phyloP scores from a whole-genome alignment of 2,329 filamentous ascomycete genomes.

The Fusarium nurragi region DNA sequence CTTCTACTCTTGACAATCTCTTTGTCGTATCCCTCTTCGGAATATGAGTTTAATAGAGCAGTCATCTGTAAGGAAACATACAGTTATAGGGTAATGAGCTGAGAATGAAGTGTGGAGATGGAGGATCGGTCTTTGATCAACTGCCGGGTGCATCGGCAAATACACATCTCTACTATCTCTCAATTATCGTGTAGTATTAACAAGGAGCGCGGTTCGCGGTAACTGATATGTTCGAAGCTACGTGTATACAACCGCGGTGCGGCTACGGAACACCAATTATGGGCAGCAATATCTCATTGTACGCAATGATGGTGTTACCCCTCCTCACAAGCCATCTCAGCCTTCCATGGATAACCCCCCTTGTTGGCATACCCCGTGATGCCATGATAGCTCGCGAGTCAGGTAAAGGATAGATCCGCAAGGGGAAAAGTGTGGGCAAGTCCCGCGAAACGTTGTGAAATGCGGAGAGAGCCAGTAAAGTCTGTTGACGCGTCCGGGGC shows the following conservation, averaged over 20 bases:
- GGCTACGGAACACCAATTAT: too few species aligned
- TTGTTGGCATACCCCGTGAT: background rate
- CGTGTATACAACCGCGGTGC: background rate
- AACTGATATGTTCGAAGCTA: background rate
- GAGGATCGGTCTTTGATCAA: background rate
- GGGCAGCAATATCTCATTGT: background rate
- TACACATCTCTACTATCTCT: background rate
- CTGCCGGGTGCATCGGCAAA: background rate
- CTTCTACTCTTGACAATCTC: background rate
- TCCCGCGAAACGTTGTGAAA: background rate
- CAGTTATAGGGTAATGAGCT: background rate
- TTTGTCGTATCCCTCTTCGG: background rate
- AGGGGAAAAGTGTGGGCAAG: background rate
- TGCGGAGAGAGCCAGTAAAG: conserved; percentile 16
- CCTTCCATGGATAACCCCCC: background rate
- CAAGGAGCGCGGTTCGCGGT: background rate
- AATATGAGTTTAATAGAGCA: too few species aligned
- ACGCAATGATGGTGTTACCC: background rate
- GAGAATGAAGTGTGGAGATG: background rate
- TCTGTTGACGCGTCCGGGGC: conserved; percentile 18
- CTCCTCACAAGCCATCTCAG: background rate
- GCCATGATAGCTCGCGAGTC: background rate
- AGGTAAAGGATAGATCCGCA: background rate
- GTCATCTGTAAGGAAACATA: too few species aligned
- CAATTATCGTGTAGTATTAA: background rate